These are phyloP conservation scores for Phytophthora tubulina DNA, from an alignment of 352 stramenopile species.

Conservation along the genomic window DNA sequence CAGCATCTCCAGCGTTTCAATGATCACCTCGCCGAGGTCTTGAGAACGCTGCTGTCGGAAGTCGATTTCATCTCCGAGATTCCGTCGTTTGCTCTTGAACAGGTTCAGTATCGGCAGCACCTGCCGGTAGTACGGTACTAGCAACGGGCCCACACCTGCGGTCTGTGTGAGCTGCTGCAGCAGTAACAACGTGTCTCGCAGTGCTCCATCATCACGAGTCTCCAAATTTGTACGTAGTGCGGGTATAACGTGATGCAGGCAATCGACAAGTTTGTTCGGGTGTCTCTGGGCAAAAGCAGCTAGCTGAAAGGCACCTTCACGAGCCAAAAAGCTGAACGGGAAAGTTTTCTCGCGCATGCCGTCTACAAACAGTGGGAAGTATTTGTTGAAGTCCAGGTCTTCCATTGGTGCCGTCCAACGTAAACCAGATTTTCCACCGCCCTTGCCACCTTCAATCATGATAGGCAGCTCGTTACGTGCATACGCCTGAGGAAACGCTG, in stretches of 20 bases:
- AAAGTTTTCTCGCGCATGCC: constrained; percentile 83
- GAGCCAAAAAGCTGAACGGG: constrained; percentile 84
- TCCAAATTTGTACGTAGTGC: constrained; percentile 81
- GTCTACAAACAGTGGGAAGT: constrained; percentile 93
- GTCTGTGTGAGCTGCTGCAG: constrained; percentile 69
- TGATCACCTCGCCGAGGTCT: constrained; percentile 88
- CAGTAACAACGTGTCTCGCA: constrained; percentile 67
- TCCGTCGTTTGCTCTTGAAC: constrained; percentile 91
- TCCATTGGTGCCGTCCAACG: constrained; percentile 68
- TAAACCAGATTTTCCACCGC: constrained; percentile 43
- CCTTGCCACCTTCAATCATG: constrained; percentile 72
- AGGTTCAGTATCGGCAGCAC: constrained; percentile 91
- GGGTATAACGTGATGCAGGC: constrained; percentile 69
- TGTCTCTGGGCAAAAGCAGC: constrained; percentile 70
- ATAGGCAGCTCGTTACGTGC: constrained; percentile 73
- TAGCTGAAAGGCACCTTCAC: constrained; percentile 86
- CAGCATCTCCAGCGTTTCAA: constrained; percentile 90
- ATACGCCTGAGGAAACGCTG: constrained; percentile 70
- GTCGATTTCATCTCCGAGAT: constrained; percentile 93
- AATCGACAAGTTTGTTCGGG: constrained; percentile 73
- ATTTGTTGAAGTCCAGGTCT: constrained; percentile 84
- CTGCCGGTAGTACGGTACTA: constrained; percentile 94
- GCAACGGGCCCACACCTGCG: constrained; percentile 72
- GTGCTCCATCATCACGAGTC: constrained; percentile 58
- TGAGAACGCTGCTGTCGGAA: constrained; percentile 86